A percentile compares a stretch with the other conserved stretches of the same genome.
Conservation (phyloP, 495 filamentous ascomycete genomes). For the Tetracladium setigerum region DNA sequence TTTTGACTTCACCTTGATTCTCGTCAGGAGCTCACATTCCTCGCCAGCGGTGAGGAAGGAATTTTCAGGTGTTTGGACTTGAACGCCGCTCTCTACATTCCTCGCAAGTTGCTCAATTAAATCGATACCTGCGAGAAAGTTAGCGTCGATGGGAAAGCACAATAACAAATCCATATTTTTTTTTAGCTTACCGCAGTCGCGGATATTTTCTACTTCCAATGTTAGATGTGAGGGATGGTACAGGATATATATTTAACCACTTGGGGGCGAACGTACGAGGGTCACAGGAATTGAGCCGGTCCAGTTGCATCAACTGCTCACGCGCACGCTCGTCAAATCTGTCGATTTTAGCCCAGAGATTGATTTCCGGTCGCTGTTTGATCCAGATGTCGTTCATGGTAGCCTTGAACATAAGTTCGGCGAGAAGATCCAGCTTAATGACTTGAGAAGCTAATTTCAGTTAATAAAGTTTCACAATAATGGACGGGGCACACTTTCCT, state of each 20-base stretch:
- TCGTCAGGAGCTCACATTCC: slow-evolving; percentile 13
- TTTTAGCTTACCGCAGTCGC: slow-evolving; percentile 1
- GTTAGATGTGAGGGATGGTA: not conserved
- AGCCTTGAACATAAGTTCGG: slow-evolving; percentile 10
- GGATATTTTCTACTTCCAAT: slow-evolving; percentile 1
- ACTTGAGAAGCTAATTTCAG: slow-evolving; percentile 1
- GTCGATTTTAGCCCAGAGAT: slow-evolving; percentile 1
- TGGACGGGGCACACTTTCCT: slow-evolving; percentile 1
- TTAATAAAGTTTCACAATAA: not conserved
- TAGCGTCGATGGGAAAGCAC: not conserved
- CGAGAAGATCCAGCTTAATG: slow-evolving; percentile 1
- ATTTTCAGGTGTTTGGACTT: slow-evolving; percentile 2
- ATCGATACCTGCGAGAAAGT: slow-evolving; percentile 5
- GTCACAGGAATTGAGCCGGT: not conserved
- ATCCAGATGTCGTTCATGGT: slow-evolving; percentile 3
- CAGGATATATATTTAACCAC: not conserved
- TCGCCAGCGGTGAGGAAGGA: slow-evolving; percentile 5
- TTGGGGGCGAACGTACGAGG: not conserved
- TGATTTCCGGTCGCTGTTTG: not conserved
- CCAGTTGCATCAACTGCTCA: not conserved
- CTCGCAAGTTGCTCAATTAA: slow-evolving; percentile 6
- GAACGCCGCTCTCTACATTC: not conserved
- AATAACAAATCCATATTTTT: not conserved
- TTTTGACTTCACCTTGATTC: slow-evolving; percentile 8
- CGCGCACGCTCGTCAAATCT: not conserved